Percentiles rank a stretch among this genome's conserved stretches.
Evolutionary conservation across 257 asterid genomes (phyloP).

Genomic region (Jacaranda copaia): DNA sequence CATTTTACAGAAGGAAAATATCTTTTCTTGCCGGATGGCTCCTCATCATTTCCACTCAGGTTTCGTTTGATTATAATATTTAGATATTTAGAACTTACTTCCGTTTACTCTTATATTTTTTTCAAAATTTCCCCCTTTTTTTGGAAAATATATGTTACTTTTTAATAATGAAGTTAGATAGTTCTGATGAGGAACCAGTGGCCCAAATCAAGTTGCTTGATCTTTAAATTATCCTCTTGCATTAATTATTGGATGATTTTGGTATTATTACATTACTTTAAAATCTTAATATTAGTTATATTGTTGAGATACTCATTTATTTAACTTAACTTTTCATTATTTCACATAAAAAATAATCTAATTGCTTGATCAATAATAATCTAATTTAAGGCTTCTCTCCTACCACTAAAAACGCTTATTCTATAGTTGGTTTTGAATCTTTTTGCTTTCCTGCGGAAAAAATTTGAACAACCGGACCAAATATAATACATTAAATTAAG

Average conservation of each 20-base stretch:
- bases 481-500: neutral
- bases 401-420: neutral
- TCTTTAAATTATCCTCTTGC: neutral
- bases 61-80: neutral
- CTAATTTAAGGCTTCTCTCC: too few relatives aligned
- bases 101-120: neutral
- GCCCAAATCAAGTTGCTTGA: neutral
- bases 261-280: neutral
- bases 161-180: too few relatives aligned
- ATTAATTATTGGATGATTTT: neutral
- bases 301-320: neutral
- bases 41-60: constrained; percentile 84
- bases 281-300: too few relatives aligned
- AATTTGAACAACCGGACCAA: neutral
- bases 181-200: neutral
- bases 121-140: too few relatives aligned
- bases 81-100: neutral
- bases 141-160: too few relatives aligned
- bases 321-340: neutral
- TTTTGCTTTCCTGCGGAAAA: neutral
- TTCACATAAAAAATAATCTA: neutral
- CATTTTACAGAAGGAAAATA: constrained; percentile 63
- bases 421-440: neutral
- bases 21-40: constrained; percentile 74
- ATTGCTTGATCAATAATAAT: neutral